Conservation (phyloP, 345 rosid genomes). For the Ceriops zippeliana region DNA sequence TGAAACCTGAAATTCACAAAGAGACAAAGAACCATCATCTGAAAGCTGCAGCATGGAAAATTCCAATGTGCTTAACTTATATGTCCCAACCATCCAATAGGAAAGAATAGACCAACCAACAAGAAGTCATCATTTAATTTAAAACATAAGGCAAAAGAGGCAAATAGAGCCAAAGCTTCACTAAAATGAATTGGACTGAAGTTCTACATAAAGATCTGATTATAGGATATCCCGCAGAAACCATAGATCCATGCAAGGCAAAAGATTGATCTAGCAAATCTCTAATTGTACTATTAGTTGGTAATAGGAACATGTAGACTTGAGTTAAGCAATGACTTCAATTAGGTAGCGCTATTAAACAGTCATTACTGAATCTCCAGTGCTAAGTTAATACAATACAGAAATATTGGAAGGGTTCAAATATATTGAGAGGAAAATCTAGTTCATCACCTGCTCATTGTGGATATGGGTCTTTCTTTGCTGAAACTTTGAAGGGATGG, state of each 20-base stretch:
- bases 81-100: neutral
- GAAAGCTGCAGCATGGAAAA: constrained; percentile 8
- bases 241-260: neutral
- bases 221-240: neutral
- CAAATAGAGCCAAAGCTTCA: neutral
- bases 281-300: neutral
- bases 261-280: neutral
- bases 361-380: neutral
- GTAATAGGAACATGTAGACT: neutral
- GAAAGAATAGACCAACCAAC: neutral
- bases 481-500: constrained; percentile 65
- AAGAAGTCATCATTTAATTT: neutral
- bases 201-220: neutral
- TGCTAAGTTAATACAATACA: neutral
- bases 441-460: constrained; percentile 61
- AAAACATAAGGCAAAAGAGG: neutral
- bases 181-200: neutral
- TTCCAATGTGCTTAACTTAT: neutral
- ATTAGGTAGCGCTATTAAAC: neutral
- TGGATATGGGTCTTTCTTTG: constrained; percentile 71
- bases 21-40: neutral
- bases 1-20: constrained; percentile 56
- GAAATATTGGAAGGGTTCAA: neutral
- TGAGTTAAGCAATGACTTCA: neutral
- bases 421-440: no score